These are phyloP conservation scores for Epichloe aotearoae DNA, from an alignment of 2,329 filamentous ascomycete species.

Conservation along the genomic window DNA sequence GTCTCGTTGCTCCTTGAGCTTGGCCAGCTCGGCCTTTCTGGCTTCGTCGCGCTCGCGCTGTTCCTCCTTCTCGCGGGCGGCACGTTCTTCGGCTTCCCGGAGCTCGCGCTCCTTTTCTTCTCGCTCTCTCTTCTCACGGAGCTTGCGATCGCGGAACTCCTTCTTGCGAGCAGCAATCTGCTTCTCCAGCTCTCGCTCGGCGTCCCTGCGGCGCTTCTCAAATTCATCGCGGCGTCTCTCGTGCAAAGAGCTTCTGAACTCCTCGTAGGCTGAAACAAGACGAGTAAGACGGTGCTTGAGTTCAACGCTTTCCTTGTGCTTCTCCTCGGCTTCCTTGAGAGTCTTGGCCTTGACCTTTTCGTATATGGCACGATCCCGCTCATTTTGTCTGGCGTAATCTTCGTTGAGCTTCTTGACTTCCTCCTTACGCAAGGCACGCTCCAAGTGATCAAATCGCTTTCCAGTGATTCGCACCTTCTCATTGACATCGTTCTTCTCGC, in stretches of 20 bases:
- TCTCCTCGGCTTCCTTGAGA: conserved; percentile 65
- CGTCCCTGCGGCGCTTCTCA: conserved; percentile 81
- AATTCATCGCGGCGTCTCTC: conserved; percentile 89
- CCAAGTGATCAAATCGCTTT: conserved; percentile 93
- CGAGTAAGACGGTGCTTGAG: conserved; percentile 86
- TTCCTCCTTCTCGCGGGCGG: conserved; percentile 72
- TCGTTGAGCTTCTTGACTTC: conserved; percentile 81
- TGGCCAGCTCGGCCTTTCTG: conserved; percentile 56
- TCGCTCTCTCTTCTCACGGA: conserved; percentile 69
- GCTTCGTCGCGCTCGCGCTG: conserved; percentile 68
- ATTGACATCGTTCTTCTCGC: conserved; percentile 92
- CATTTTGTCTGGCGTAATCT: conserved; percentile 75
- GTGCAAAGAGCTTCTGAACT: conserved; percentile 69
- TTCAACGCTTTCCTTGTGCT: conserved; percentile 84
- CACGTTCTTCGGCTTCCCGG: conserved; percentile 76
- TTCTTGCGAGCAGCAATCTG: conserved; percentile 80
- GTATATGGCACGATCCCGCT: conserved; percentile 66
- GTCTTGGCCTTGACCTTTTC: conserved; percentile 67
- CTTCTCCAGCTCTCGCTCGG: conserved; percentile 84
- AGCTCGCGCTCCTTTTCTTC: conserved; percentile 72
- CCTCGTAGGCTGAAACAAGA: conserved; percentile 72
- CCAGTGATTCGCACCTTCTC: conserved; percentile 83
- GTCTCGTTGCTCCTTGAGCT: conserved; percentile 51
- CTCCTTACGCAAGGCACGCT: conserved; percentile 92
- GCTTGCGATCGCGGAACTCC: conserved; percentile 72